These are phyloP conservation scores for Mycosphaerelloides madeirae DNA, from an alignment of 2,329 filamentous ascomycete species.

Conservation along the genomic window DNA sequence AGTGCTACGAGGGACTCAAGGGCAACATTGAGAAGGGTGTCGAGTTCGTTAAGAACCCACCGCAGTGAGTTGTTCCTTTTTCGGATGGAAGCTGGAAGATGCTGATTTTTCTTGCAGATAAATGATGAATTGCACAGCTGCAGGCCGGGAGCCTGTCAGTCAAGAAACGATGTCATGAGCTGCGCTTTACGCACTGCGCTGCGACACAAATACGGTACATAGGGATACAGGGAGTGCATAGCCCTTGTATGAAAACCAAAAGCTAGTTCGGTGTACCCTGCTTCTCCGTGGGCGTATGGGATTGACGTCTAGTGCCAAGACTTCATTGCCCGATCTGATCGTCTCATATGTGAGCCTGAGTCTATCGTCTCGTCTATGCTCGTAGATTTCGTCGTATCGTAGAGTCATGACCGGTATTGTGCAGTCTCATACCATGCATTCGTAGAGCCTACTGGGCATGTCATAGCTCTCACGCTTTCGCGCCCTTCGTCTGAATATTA, in stretches of 20 bases:
- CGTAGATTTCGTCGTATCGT: no score
- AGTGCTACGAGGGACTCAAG: conserved; percentile 71
- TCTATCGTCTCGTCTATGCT: no score
- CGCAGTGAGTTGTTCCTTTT: conserved; percentile 37
- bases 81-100: not conserved
- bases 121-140: not conserved
- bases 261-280: conserved; percentile 2
- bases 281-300: no score
- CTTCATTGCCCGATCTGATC: no score
- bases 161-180: conserved; percentile 9
- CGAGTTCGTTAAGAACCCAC: conserved; percentile 79
- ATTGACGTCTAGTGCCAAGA: no score
- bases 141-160: conserved; percentile 1
- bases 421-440: no score
- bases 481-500: conserved; percentile 80
- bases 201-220: conserved; percentile 7
- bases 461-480: conserved; percentile 61
- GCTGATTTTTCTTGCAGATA: conserved; percentile 1
- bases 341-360: no score
- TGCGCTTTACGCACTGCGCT: not conserved
- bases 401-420: no score
- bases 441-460: no score
- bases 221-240: conserved; percentile 13
- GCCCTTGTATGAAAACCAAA: conserved; percentile 9
- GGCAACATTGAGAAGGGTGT: conserved; percentile 94